Evolutionary conservation across 1,284 basidiomycete species (phyloP).

Genomic region (Trametes hirsuta): DNA sequence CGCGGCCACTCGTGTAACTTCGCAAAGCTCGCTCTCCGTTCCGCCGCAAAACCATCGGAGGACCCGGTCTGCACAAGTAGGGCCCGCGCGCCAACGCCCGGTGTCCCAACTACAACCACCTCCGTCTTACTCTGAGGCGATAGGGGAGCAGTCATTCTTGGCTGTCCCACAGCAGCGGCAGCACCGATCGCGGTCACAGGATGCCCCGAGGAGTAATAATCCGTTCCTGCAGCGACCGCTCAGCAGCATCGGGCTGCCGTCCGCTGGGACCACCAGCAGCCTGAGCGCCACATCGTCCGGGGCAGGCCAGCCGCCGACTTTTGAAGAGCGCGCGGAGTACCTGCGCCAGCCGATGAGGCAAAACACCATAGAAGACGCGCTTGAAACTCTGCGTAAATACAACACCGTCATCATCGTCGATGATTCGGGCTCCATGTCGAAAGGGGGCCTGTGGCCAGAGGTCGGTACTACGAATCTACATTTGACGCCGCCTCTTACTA

Average conservation of each 20-base stretch:
- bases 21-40: slow-evolving; percentile 4
- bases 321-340: slow-evolving; percentile 18
- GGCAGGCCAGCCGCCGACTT: neutral
- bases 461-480: slow-evolving; percentile 30
- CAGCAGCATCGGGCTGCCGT: slow-evolving; percentile 7
- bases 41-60: slow-evolving; percentile 20
- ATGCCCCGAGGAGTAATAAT: slow-evolving; percentile 6
- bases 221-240: slow-evolving; percentile 7
- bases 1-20: neutral
- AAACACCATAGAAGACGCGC: slow-evolving; percentile 43
- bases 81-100: neutral
- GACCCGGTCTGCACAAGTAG: slow-evolving; percentile 24
- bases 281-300: neutral
- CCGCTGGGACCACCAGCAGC: neutral
- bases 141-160: slow-evolving; percentile 6
- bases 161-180: slow-evolving; percentile 1
- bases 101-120: slow-evolving; percentile 17
- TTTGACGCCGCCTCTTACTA: neutral
- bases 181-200: slow-evolving; percentile 11
- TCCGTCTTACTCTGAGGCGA: slow-evolving; percentile 26
- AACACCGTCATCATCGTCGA: slow-evolving; percentile 60
- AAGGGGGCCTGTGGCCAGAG: slow-evolving; percentile 48
- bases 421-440: slow-evolving; percentile 60
- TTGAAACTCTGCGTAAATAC: slow-evolving; percentile 47
- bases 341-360: slow-evolving; percentile 31